phyloP scores from a whole-genome alignment of 805 yeast genomes.

The Barnettozyma pratensis region DNA sequence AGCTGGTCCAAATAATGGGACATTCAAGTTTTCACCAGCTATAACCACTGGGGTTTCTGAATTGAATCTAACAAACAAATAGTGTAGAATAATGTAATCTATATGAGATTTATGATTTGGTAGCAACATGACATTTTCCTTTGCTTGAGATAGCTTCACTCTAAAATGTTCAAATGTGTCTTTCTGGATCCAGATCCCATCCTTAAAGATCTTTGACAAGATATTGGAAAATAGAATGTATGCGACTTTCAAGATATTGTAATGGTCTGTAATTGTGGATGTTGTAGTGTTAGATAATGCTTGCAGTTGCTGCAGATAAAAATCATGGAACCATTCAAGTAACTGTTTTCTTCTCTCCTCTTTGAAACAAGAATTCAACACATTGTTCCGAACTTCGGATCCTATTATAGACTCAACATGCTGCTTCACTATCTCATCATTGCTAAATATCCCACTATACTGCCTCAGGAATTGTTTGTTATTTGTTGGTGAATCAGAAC shows the following conservation, averaged over 20 bases:
- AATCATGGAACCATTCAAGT: conserved; percentile 12
- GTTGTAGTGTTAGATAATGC: conserved; percentile 11
- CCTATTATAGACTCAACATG: conserved; percentile 11
- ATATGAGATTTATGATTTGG: conserved; percentile 22
- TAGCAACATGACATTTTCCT: conserved; percentile 10
- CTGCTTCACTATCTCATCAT: conserved; percentile 6
- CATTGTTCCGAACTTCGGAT: conserved; percentile 11
- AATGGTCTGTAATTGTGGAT: conserved; percentile 12
- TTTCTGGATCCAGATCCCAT: conserved; percentile 21
- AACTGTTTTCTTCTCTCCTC: conserved; percentile 9
- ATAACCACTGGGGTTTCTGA: conserved; percentile 21
- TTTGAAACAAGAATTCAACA: conserved; percentile 1
- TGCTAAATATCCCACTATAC: conserved; percentile 4
- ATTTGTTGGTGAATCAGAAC: background rate
- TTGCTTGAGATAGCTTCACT: background rate
- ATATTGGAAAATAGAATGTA: conserved; percentile 13
- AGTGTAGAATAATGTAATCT: conserved; percentile 22
- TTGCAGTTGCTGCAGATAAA: conserved; percentile 10
- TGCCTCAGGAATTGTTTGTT: background rate
- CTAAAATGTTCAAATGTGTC: conserved; percentile 9
- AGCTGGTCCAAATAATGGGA: conserved; percentile 18
- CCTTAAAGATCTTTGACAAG: conserved; percentile 17
- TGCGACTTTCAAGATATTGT: conserved; percentile 11
- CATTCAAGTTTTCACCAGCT: conserved; percentile 23
- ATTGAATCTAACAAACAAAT: conserved; percentile 12